A percentile compares a stretch with the other conserved stretches of the same genome.
Evolutionary conservation across 176 grass and related monocot species (phyloP).

Genomic region (Puccinellia tenuiflora): DNA sequence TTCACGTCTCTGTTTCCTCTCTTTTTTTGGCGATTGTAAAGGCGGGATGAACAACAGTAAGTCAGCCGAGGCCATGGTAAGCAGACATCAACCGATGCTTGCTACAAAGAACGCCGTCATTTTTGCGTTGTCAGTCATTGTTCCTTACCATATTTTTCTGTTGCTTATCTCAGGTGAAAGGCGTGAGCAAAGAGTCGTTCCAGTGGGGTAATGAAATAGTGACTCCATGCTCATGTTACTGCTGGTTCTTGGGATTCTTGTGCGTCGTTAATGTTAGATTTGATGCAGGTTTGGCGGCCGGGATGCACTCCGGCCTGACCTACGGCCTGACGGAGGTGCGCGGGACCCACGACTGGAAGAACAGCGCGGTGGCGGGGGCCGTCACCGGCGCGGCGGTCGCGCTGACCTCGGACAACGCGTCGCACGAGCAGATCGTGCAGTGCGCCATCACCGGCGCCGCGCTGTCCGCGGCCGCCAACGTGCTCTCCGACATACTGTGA

Average conservation of each 20-base stretch:
- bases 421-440: slow-evolving; percentile 68
- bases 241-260: background rate
- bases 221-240: too few species aligned
- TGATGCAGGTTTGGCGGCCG: slow-evolving; percentile 65
- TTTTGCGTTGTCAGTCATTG: background rate
- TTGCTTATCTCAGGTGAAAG: slow-evolving; percentile 52
- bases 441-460: slow-evolving; percentile 80
- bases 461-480: slow-evolving; percentile 63
- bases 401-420: slow-evolving; percentile 53
- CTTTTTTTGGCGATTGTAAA: background rate
- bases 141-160: background rate
- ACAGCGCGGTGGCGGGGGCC: slow-evolving; percentile 71
- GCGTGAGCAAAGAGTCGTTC: slow-evolving; percentile 62
- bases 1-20: background rate
- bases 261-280: background rate
- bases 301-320: slow-evolving; percentile 83
- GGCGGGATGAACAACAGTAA: slow-evolving; percentile 58
- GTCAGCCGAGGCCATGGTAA: slow-evolving; percentile 80
- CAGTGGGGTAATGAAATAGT: slow-evolving; percentile 62
- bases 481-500: slow-evolving; percentile 80
- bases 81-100: background rate
- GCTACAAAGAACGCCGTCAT: background rate
- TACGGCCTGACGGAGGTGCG: slow-evolving; percentile 76
- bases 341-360: slow-evolving; percentile 92
- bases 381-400: slow-evolving; percentile 62